These are phyloP conservation scores for Polygonum aviculare DNA, from an alignment of 148 eudicot species.

Conservation along the genomic window DNA sequence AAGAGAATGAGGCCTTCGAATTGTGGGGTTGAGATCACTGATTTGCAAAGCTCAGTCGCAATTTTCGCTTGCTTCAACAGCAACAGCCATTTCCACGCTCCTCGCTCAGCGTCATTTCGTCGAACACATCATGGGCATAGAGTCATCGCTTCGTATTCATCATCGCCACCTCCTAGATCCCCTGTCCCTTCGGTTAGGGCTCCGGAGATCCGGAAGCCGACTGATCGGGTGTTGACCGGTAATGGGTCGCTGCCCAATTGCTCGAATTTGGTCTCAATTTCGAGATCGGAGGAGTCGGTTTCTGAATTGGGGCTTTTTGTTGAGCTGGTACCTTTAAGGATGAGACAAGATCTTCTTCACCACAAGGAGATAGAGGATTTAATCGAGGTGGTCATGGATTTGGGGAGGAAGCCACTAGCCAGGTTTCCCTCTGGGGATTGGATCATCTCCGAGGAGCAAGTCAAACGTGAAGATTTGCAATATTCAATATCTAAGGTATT, in stretches of 20 bases:
- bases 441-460: conserved; percentile 68
- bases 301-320: conserved; percentile 76
- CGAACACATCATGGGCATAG: conserved; percentile 47
- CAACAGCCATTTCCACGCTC: conserved; percentile 15
- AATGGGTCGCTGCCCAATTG: conserved; percentile 49
- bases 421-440: conserved; percentile 96
- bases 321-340: conserved; percentile 63
- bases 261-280: conserved; percentile 19
- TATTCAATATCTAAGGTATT: conserved; percentile 81
- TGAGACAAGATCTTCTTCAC: conserved; percentile 52
- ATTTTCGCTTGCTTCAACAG: conserved; percentile 34
- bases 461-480: conserved; percentile 62
- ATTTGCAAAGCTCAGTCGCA: conserved; percentile 50
- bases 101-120: conserved; percentile 61
- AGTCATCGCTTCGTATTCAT: conserved; percentile 17
- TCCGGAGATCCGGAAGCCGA: conserved; percentile 68
- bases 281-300: conserved; percentile 28
- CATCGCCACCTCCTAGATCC: conserved; percentile 20
- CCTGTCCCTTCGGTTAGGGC: conserved; percentile 32
- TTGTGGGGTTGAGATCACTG: conserved; percentile 61
- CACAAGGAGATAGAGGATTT: conserved; percentile 57
- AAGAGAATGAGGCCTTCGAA: conserved; percentile 54
- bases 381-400: conserved; percentile 91
- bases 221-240: conserved; percentile 40
- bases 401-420: conserved; percentile 89